Base-by-base conservation (phyloP, 2,329 filamentous ascomycete genomes). In the Scedosporium dehoogii region DNA sequence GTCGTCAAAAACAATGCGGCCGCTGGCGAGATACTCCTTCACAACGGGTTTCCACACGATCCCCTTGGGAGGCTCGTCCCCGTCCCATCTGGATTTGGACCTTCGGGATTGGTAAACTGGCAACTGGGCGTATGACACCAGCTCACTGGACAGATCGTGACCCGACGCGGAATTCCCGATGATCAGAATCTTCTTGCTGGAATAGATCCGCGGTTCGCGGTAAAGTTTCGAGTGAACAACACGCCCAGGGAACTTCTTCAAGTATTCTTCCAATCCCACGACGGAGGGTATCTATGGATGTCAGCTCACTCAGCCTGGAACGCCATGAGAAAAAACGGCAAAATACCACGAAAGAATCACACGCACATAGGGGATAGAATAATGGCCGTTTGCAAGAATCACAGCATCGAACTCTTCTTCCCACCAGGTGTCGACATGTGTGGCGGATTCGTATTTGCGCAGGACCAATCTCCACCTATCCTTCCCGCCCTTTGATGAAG, bases 1-100 rank as follows among this genome's bases (percentile, higher is more conserved):
- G 63, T 79, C 76, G 0, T 67, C 67, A 60, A 79, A 79, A 1
- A 79, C 59, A 67, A 85, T 71, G 51, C 77, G 64, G 27, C 79
- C 75, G 67, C 76, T 70, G 59, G 72, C 9, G 25, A 70, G 65
- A 66, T 76, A 85, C 33, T 76, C 73, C 1, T 67, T 71, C 53
- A 86, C 77, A 10, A 81, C 66, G 0, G 81, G 79, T 66, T 82
- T 84, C 82, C 82, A 85, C 5, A 68, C 73, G 4, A 84, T 76
- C 0, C 80, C 81, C 0, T 67, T 41, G 0, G 78, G 77, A 0
- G 83, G 80, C 6, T 70, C 62, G 29, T 75, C 69, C 10, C 80
- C 79, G 58, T 85, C 82, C 77, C 81, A 84, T 4, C 75, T 73
- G 0, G 76, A 78, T 3, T 69, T 70, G 1, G 79, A 79, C 9